Conservation (phyloP, 1,139 yeast species). For the Geotrichum histeridarum region DNA sequence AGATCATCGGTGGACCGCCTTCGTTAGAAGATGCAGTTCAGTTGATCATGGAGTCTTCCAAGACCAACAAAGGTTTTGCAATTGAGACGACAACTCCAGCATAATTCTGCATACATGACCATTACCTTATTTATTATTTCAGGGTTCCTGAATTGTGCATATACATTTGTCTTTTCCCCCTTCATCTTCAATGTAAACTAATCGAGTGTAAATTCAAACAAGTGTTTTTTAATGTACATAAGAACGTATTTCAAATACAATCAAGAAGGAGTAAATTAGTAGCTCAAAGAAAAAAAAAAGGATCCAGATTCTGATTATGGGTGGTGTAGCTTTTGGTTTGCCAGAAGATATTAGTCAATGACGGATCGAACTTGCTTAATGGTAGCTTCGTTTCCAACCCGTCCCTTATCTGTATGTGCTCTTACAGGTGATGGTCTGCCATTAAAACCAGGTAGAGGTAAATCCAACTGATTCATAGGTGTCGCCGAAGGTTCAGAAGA, state of each 20-base stretch:
- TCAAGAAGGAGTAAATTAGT: background rate
- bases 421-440: constrained; percentile 2
- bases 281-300: background rate
- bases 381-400: background rate
- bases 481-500: background rate
- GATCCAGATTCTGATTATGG: background rate
- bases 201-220: background rate
- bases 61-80: too few species aligned
- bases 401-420: constrained; percentile 11
- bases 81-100: background rate
- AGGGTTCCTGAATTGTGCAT: background rate
- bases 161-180: background rate
- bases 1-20: constrained; percentile 29
- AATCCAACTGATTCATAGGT: background rate
- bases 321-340: too few species aligned
- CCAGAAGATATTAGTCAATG: too few species aligned
- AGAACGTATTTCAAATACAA: too few species aligned
- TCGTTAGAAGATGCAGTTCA: constrained; percentile 21
- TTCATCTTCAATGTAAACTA: too few species aligned
- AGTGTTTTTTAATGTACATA: background rate
- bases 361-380: constrained; percentile 3
- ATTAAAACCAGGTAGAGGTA: background rate
- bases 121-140: background rate
- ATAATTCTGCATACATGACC: background rate
- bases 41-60: background rate